A percentile compares a stretch with the other conserved stretches of the same genome.
Conservation (phyloP, 2,329 filamentous ascomycete species). For the Nemania diffusa region DNA sequence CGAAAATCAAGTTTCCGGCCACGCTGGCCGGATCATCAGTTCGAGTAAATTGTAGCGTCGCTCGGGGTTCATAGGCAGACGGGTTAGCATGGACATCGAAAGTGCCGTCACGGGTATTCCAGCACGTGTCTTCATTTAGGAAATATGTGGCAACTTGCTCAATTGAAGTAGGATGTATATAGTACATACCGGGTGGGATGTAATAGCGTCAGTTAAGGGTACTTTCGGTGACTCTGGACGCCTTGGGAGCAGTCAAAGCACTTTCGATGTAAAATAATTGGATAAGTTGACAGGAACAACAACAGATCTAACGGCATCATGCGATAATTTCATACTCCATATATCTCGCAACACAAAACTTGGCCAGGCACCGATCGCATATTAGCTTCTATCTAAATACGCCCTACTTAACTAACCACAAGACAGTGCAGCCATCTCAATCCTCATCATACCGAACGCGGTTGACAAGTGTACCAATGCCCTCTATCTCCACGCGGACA, state of each 20-base stretch:
- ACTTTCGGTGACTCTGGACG: background rate
- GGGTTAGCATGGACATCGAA: background rate
- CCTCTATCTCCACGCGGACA: constrained; percentile 33
- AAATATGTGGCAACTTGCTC: background rate
- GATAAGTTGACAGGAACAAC: background rate
- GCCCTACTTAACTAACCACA: background rate
- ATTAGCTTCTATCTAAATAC: no score
- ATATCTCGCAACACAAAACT: background rate
- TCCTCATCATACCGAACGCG: constrained; percentile 33
- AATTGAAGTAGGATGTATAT: background rate
- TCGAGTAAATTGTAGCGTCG: background rate
- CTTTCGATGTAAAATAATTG: background rate
- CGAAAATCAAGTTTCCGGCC: no score
- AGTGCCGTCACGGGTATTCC: background rate
- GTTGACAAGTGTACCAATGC: constrained; percentile 35
- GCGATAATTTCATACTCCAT: background rate
- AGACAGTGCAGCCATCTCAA: background rate
- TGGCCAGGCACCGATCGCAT: background rate
- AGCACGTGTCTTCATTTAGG: background rate
- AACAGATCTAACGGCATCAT: background rate
- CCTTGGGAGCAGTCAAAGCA: background rate
- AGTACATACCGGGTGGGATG: background rate
- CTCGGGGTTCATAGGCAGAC: background rate
- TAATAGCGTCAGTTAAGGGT: background rate
- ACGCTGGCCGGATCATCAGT: background rate